Conservation (phyloP, 345 rosid species). For the Populus ilicifolia region DNA sequence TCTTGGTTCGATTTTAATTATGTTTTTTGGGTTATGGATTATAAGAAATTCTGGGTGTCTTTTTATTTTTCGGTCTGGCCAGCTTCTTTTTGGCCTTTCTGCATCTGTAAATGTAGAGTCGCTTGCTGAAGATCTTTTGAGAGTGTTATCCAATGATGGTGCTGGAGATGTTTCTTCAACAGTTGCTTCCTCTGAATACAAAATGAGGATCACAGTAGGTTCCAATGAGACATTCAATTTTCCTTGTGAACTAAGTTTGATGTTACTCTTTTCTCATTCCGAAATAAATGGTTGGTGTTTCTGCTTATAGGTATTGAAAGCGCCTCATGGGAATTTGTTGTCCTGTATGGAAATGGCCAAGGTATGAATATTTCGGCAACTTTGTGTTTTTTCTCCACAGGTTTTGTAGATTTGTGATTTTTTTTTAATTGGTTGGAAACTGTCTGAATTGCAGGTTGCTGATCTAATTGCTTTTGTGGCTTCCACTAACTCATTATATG, state of each 20-base stretch:
- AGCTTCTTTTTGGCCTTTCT: slow-evolving; percentile 87
- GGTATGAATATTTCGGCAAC: slow-evolving; percentile 32
- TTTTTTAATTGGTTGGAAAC: slow-evolving; percentile 1
- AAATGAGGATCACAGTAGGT: slow-evolving; percentile 66
- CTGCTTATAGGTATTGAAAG: slow-evolving; percentile 56
- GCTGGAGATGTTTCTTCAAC: slow-evolving; percentile 41
- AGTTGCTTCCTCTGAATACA: slow-evolving; percentile 64
- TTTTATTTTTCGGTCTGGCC: slow-evolving; percentile 6
- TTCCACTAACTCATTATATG: slow-evolving; percentile 54
- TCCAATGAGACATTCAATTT: neutral
- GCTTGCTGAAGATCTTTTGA: slow-evolving; percentile 53
- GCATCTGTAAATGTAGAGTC: slow-evolving; percentile 54
- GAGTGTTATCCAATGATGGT: slow-evolving; percentile 41
- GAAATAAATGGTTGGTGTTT: slow-evolving; percentile 4
- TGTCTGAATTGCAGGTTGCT: slow-evolving; percentile 57
- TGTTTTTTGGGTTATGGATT: too few species aligned
- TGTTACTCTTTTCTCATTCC: too few species aligned
- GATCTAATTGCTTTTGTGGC: slow-evolving; percentile 95
- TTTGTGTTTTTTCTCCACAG: neutral
- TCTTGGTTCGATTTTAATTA: neutral
- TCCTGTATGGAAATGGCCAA: slow-evolving; percentile 95
- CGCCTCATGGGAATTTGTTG: slow-evolving; percentile 74
- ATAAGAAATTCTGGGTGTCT: neutral
- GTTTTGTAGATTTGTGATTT: neutral
- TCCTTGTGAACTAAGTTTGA: neutral